Base-by-base conservation (phyloP, 2,329 filamentous ascomycete species). In the Teratosphaeria viscida region DNA sequence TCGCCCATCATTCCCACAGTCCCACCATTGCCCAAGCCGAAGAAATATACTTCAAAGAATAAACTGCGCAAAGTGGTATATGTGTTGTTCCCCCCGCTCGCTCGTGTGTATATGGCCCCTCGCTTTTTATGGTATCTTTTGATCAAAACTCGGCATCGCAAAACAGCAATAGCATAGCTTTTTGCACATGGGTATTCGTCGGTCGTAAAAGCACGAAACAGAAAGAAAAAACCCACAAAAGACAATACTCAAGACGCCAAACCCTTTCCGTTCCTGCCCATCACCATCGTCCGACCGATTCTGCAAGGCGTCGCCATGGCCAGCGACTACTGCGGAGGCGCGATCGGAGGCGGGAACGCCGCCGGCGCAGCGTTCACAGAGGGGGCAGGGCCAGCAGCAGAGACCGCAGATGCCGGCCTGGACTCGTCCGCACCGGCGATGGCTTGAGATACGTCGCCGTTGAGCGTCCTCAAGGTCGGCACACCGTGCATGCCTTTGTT, bases 261-360 rank as follows among this genome's bases (percentile, higher is more conserved):
- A 43, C 32, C 32, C 37, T 7, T 43, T 43, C 19, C 34, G 12
- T 47, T 43, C 19, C 12, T 56, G 4, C 26, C 7, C 32, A 56
- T 56, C 43, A 54, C 26, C 43, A 49, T 32, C 29, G 29, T 32
- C 4, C 29, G 29, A 32, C 29, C 2, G 29, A 32, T 32, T 32
- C 29, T 32, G 29, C 19, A 11, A 49, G 43, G 43, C n/a, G 43
- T 14, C 29, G 16, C 10, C 8, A 43, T n/a, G 19, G 56, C 23
- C 52, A 32, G 34, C 43, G n/a, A 49, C 70, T 68, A 71, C 67
- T 66, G 70, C 69, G 71, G 70, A 66, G 70, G 71, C 70, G 70
- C 71, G 65, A 72, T 72, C 29, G 70, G 69, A 67, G 70, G 71
- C 68, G 71, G 71, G 71, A 73, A 73, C 72, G 26, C 27, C 12